A percentile compares a stretch with the other conserved stretches of the same genome.
Conservation (phyloP, 495 filamentous ascomycete genomes). For the Alectoria sarmentosa region DNA sequence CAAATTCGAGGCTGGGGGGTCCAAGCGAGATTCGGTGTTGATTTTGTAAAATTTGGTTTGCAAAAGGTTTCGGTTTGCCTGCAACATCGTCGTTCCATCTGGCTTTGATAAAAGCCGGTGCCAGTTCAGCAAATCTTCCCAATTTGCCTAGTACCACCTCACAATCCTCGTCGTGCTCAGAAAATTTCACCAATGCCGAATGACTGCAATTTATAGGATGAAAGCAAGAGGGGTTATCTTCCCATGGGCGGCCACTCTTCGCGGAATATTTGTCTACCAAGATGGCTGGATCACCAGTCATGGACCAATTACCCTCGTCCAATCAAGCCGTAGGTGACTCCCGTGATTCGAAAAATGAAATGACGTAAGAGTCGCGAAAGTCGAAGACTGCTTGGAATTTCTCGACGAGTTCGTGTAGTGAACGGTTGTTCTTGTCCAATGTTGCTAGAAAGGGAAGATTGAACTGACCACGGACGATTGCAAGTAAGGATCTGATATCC, state of each 20-base stretch:
- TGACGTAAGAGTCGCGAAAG: neutral
- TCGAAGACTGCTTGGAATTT: neutral
- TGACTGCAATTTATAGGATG: neutral
- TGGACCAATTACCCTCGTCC: neutral
- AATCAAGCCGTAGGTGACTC: neutral
- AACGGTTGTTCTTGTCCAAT: neutral
- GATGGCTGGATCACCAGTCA: neutral
- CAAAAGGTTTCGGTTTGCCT: too few species aligned
- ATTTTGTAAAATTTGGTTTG: too few species aligned
- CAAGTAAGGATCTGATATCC: too few species aligned
- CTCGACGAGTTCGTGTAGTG: neutral
- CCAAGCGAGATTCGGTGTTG: too few species aligned
- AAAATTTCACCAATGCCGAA: neutral
- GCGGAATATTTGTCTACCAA: neutral
- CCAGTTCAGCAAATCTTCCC: neutral
- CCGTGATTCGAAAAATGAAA: neutral
- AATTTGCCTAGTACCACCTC: neutral
- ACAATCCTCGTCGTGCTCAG: neutral
- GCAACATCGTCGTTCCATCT: too few species aligned
- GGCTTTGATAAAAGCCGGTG: neutral
- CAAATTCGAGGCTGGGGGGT: too few species aligned
- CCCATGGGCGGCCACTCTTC: neutral
- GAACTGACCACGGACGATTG: neutral
- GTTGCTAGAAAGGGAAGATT: neutral
- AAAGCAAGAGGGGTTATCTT: neutral